These are phyloP conservation scores for Yarrowia deformans DNA, from an alignment of 805 yeast genomes.

Conservation along the genomic window DNA sequence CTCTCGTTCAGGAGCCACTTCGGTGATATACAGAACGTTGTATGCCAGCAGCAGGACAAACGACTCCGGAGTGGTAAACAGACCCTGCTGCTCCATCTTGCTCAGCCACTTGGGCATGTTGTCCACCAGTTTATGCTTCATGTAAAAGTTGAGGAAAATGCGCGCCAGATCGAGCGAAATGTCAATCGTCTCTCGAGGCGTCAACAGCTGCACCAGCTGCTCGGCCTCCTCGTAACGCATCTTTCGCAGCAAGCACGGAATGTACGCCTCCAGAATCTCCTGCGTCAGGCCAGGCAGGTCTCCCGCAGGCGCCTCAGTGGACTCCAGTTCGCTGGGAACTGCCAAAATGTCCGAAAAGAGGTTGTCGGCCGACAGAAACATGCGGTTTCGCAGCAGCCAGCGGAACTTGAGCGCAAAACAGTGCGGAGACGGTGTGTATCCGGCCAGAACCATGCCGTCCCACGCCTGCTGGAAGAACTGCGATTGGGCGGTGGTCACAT, in stretches of 20 bases:
- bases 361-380: conserved; percentile 7
- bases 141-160: conserved; percentile 9
- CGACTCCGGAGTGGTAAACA: conserved; percentile 36
- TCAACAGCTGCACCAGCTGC: conserved; percentile 10
- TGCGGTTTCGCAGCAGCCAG: neutral
- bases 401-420: conserved; percentile 12
- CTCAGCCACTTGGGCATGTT: conserved; percentile 20
- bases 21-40: conserved; percentile 25
- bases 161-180: neutral
- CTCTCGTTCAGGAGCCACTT: conserved; percentile 1
- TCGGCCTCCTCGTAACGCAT: conserved; percentile 23
- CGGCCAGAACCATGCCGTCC: conserved; percentile 35
- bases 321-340: conserved; percentile 1
- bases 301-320: neutral
- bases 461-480: conserved; percentile 27
- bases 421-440: conserved; percentile 3
- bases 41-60: conserved; percentile 30
- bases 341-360: conserved; percentile 19
- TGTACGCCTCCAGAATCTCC: conserved; percentile 26
- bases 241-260: conserved; percentile 12
- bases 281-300: conserved; percentile 14
- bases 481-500: neutral
- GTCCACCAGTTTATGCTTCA: conserved; percentile 13
- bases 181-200: conserved; percentile 8
- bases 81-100: conserved; percentile 23